Evolutionary conservation across 441 rosid species (phyloP), one percentile per base, ranked within the genome.

Genomic region (Eutrema salsugineum): DNA sequence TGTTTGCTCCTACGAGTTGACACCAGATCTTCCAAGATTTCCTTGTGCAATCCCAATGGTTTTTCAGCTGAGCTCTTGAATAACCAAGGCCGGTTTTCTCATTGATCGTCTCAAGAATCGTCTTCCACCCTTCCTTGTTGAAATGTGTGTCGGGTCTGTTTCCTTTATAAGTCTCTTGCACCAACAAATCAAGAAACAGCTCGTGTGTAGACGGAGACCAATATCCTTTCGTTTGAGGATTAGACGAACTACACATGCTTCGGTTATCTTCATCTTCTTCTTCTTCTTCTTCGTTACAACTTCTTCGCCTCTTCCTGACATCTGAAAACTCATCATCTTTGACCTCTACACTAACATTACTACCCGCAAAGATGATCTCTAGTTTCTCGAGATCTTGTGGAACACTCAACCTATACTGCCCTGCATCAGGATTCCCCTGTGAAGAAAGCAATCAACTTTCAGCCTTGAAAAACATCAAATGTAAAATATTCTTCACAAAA

Each of bases 171-270:
- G 77, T 82, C 82, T 84, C 81, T 46, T 82, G 81, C 8, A 80
- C 55, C 51, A 83, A 71, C 30, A 84, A 53, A 65, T 82, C 84
- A 54, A 84, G 50, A 80, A 84, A 84, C 48, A 80, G 77, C 71
- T 84, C 77, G 70, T 85, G 89, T 8, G 81, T 74, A 47, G 78
- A 73, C 20, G 82, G 84, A 9, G 83, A 78, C 87, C 89, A 85
- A 15, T 64, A 78, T 2, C 81, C 84, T 78, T 81, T 81, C 5
- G 77, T 73, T 38, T 78, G 73, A 27, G 78, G 58, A 57, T 28
- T 43, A 3, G 83, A 54, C 5, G 79, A 73, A 20, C 69, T 77
- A 20, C 44, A 70, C 28, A 56, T 72, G 44, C 82, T 73, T 67
- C 49, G 61, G 42, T 16, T 77, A 53, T 67, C 68, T 17, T 68